A percentile compares a stretch with the other conserved stretches of the same genome.
phyloP scores from a whole-genome alignment of 1,284 basidiomycete species.

The Naganishia albida region DNA sequence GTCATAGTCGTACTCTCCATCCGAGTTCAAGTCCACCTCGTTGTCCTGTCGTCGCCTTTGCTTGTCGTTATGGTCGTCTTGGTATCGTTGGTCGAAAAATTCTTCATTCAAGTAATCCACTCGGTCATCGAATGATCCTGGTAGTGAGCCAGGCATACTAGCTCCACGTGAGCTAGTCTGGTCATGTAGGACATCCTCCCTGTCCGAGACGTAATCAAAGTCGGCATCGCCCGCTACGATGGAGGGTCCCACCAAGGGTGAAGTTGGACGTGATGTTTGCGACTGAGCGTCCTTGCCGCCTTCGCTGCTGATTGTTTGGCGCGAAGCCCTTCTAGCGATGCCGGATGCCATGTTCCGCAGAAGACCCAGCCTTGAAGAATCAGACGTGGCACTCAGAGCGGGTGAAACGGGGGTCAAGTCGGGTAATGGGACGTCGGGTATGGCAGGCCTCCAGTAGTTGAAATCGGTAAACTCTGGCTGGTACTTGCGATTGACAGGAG shows the following conservation, averaged over 20 bases:
- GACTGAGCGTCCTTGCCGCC: slow-evolving; percentile 46
- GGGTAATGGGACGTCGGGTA: slow-evolving; percentile 77
- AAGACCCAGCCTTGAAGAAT: slow-evolving; percentile 74
- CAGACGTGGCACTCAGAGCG: slow-evolving; percentile 85
- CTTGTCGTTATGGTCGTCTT: slow-evolving; percentile 28
- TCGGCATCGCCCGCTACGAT: slow-evolving; percentile 20
- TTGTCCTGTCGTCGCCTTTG: slow-evolving; percentile 47
- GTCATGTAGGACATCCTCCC: slow-evolving; percentile 41
- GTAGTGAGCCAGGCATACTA: slow-evolving; percentile 69
- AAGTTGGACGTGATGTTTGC: slow-evolving; percentile 56
- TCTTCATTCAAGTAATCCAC: slow-evolving; percentile 40
- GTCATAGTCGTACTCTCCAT: slow-evolving; percentile 33
- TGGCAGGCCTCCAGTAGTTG: slow-evolving; percentile 88
- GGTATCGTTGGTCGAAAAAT: slow-evolving; percentile 36
- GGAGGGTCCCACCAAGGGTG: slow-evolving; percentile 41
- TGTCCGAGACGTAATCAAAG: slow-evolving; percentile 28
- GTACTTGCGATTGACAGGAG: slow-evolving; percentile 85
- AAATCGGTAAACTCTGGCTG: slow-evolving; percentile 93
- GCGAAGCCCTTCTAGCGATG: slow-evolving; percentile 56
- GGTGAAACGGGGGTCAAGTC: slow-evolving; percentile 83
- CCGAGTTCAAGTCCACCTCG: slow-evolving; percentile 59
- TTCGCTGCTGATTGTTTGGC: slow-evolving; percentile 42
- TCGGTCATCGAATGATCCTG: slow-evolving; percentile 65
- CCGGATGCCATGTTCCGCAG: slow-evolving; percentile 74
- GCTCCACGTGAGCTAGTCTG: slow-evolving; percentile 39